These are phyloP conservation scores for Salix dunnii DNA, from an alignment of 345 rosid species.

Conservation along the genomic window DNA sequence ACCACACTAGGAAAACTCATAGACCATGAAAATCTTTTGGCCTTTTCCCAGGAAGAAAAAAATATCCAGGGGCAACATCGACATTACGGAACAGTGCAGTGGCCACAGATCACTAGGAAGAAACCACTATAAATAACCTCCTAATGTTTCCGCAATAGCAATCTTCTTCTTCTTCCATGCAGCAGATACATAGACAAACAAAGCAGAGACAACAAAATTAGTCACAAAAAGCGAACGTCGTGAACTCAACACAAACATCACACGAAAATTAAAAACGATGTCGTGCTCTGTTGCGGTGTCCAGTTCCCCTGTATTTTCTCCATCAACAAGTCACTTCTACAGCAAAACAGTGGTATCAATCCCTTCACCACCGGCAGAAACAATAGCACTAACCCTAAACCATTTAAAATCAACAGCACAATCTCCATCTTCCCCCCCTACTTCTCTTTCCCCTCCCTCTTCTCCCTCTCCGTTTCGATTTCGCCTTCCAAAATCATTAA, in stretches of 20 bases:
- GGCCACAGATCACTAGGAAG: not conserved
- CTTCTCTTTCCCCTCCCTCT: constrained; percentile 41
- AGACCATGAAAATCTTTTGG: not conserved
- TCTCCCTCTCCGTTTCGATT: constrained; percentile 70
- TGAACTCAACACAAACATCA: not conserved
- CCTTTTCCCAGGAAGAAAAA: not conserved
- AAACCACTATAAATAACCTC: not conserved
- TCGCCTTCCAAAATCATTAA: constrained; percentile 55
- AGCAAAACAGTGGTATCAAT: constrained; percentile 36
- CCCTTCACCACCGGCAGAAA: constrained; percentile 39
- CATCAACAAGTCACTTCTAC: constrained; percentile 64
- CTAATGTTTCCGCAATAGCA: not conserved
- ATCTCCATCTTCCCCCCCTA: constrained; percentile 24
- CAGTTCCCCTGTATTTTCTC: constrained; percentile 79
- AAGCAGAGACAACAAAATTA: not conserved
- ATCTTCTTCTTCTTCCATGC: not conserved
- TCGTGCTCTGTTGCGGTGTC: constrained; percentile 69
- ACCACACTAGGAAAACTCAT: not conserved
- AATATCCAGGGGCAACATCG: not conserved
- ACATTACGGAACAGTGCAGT: not conserved
- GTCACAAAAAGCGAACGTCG: not conserved
- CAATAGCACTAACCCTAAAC: constrained; percentile 28
- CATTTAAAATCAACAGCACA: constrained; percentile 39
- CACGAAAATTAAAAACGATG: constrained; percentile 31
- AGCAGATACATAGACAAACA: not conserved